Conservation (phyloP, 2,329 filamentous ascomycete species). For the Clathrospora elynae region DNA sequence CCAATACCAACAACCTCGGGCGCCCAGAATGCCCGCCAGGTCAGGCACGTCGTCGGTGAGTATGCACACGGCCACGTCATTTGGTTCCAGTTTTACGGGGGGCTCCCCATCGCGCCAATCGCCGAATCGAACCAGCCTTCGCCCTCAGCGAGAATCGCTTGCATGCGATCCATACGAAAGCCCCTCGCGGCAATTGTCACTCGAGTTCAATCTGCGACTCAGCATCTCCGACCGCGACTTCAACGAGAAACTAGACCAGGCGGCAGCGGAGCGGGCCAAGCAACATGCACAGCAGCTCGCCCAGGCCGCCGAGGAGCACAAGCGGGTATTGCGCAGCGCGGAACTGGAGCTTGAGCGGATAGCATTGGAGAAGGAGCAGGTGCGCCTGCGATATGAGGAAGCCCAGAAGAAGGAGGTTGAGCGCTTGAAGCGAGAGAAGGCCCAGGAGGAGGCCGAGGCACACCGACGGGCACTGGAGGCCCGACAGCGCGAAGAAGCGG, state of each 20-base stretch:
- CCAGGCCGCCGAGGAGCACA: conserved; percentile 68
- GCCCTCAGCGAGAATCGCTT: conserved; percentile 31
- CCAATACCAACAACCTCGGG: conserved; percentile 12
- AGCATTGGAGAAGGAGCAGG: conserved; percentile 49
- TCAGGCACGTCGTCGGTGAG: conserved; percentile 43
- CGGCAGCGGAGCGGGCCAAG: conserved; percentile 66
- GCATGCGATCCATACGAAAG: conserved; percentile 38
- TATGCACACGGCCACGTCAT: conserved; percentile 43
- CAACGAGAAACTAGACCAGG: conserved; percentile 65
- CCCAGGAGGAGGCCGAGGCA: conserved; percentile 49
- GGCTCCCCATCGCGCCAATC: conserved; percentile 42
- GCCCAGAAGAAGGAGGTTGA: conserved; percentile 48
- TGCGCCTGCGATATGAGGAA: conserved; percentile 41
- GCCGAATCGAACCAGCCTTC: conserved; percentile 34
- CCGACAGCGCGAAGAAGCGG: conserved; percentile 41
- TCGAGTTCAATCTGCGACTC: conserved; percentile 52
- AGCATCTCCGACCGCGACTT: conserved; percentile 53
- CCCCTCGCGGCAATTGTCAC: conserved; percentile 42
- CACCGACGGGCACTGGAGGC: conserved; percentile 43
- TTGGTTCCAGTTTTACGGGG: conserved; percentile 40
- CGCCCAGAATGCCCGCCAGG: conserved; percentile 35
- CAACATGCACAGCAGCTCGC: conserved; percentile 69
- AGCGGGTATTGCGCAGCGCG: conserved; percentile 64
- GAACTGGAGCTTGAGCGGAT: conserved; percentile 60
- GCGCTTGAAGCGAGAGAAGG: conserved; percentile 51